Percentiles rank a stretch among this genome's conserved stretches.
Evolutionary conservation across 495 filamentous ascomycete species (phyloP).

Genomic region (Cercophora samala): DNA sequence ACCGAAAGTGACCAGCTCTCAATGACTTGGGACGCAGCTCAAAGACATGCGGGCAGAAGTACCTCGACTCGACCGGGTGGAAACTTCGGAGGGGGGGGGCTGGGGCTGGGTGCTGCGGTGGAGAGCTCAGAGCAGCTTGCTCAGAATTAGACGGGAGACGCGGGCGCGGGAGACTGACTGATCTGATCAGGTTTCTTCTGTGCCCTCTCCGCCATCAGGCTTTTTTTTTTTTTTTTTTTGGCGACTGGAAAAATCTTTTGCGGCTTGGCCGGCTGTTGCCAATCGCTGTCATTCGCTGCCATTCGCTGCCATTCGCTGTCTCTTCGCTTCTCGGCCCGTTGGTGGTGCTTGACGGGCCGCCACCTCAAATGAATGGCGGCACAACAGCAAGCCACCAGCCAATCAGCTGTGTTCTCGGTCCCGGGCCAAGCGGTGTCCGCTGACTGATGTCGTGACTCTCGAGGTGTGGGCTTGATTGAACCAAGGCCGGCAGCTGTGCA

Average conservation of each 20-base stretch:
- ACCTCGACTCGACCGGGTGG: constrained; percentile 28
- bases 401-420: constrained; percentile 1
- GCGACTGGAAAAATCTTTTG: not conserved
- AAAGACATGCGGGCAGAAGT: constrained; percentile 29
- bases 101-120: constrained; percentile 20
- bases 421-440: constrained; percentile 10
- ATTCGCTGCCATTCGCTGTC: not conserved
- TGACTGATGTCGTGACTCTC: constrained; percentile 21
- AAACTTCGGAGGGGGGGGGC: constrained; percentile 21
- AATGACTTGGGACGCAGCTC: constrained; percentile 27
- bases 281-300: not conserved
- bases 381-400: not conserved
- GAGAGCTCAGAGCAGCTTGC: constrained; percentile 15
- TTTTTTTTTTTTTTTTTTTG: no score
- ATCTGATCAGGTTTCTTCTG: constrained; percentile 28
- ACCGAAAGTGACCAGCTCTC: constrained; percentile 28
- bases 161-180: no score
- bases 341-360: constrained; percentile 12
- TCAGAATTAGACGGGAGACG: no score
- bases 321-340: constrained; percentile 11
- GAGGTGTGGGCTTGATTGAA: not conserved
- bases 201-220: not conserved
- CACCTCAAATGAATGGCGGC: constrained; percentile 4
- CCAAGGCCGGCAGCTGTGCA: not conserved
- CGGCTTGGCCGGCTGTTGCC: constrained; percentile 7